Conservation (phyloP, 208 protist genomes). For the Leishmania braziliensis region DNA sequence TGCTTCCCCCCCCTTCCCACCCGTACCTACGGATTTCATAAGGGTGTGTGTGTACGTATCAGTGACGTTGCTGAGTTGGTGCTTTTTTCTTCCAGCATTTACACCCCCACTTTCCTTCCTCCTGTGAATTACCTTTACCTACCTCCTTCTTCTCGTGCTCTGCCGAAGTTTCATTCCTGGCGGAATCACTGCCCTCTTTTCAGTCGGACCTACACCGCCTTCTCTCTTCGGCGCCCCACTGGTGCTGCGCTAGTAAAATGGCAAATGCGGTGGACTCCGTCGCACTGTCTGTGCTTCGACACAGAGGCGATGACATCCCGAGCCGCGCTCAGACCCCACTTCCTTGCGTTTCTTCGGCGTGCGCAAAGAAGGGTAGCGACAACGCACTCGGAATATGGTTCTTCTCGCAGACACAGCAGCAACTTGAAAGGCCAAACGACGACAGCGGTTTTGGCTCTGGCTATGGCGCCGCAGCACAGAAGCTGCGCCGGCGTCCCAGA, state of each 20-base stretch:
- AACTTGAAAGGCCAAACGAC: neutral
- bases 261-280: neutral
- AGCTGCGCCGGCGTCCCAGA: neutral
- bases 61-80: neutral
- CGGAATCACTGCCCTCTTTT: neutral
- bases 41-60: neutral
- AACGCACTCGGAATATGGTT: conserved; percentile 3
- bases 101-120: neutral
- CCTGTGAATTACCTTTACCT: neutral
- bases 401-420: conserved; percentile 7
- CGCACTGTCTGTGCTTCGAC: neutral
- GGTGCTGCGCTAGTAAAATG: neutral
- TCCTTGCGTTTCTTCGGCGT: neutral
- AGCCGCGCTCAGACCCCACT: neutral
- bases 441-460: neutral
- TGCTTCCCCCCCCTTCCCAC: neutral
- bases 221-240: no score
- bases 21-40: neutral
- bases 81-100: neutral
- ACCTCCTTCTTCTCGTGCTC: neutral
- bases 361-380: neutral
- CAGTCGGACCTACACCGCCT: neutral
- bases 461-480: conserved; percentile 13
- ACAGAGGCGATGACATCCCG: neutral
- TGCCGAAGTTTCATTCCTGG: neutral